A percentile compares a stretch with the other conserved stretches of the same genome.
Conservation (phyloP, 768 basidiomycete species). For the Lactarius tabidus region DNA sequence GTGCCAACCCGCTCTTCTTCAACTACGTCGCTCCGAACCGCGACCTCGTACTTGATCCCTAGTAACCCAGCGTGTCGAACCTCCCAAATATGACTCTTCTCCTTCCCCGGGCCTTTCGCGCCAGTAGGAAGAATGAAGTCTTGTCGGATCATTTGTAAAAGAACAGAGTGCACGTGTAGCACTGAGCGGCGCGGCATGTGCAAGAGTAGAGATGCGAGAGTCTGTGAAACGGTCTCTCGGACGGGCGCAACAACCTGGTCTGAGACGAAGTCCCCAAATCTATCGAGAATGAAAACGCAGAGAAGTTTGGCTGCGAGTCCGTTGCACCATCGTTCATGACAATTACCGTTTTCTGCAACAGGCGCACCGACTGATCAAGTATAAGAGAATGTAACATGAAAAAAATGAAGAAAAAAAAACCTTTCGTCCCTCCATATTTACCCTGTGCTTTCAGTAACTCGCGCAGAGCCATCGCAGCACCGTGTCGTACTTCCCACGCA, state of each 20-base stretch:
- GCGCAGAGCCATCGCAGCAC: slow-evolving; percentile 85
- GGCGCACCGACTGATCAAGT: slow-evolving; percentile 45
- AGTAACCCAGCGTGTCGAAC: slow-evolving; percentile 96
- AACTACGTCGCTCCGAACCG: slow-evolving; percentile 84
- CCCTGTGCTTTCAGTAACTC: slow-evolving; percentile 87
- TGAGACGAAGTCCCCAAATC: slow-evolving; percentile 97
- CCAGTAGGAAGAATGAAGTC: slow-evolving; percentile 51
- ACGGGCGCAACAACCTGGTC: slow-evolving; percentile 98
- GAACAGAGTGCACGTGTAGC: slow-evolving; percentile 71
- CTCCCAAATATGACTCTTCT: slow-evolving; percentile 81
- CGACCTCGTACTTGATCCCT: slow-evolving; percentile 97
- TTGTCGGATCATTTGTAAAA: slow-evolving; percentile 93
- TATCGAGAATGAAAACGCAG: slow-evolving; percentile 87
- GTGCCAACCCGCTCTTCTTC: slow-evolving; percentile 32
- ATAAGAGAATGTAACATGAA: background rate
- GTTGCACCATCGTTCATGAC: slow-evolving; percentile 88
- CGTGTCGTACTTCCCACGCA: slow-evolving; percentile 92
- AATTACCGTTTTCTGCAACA: slow-evolving; percentile 53
- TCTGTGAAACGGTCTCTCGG: slow-evolving; percentile 93
- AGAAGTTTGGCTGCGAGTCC: slow-evolving; percentile 81
- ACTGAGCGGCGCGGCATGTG: slow-evolving; percentile 85
- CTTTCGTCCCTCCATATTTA: slow-evolving; percentile 74
- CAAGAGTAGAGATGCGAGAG: slow-evolving; percentile 81
- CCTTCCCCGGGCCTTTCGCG: slow-evolving; percentile 31
- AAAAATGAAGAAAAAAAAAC: slow-evolving; percentile 35